Conservation (phyloP, 495 filamentous ascomycete genomes). For the Aspergillus affinis region DNA sequence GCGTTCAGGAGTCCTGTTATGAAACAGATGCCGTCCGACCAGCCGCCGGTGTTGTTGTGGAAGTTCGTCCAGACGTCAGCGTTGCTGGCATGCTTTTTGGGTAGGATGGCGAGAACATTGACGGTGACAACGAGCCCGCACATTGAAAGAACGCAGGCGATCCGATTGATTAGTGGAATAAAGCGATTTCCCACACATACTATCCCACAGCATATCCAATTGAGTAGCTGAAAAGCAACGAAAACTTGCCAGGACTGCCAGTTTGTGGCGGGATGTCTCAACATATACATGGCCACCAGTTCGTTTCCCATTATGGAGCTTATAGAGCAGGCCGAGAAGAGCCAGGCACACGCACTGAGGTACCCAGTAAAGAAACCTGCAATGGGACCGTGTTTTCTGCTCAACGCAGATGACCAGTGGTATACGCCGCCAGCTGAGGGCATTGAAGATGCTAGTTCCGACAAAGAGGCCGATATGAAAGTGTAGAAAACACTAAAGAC, state of each 20-base stretch:
- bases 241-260: constrained; percentile 74
- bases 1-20: constrained; percentile 81
- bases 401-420: constrained; percentile 79
- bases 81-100: constrained; percentile 54
- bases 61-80: constrained; percentile 63
- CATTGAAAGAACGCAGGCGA: constrained; percentile 69
- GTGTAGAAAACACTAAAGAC: constrained; percentile 20
- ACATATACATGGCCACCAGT: constrained; percentile 65
- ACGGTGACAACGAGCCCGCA: constrained; percentile 69
- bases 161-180: constrained; percentile 63
- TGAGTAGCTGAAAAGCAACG: constrained; percentile 63
- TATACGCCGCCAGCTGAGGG: constrained; percentile 80
- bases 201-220: constrained; percentile 62
- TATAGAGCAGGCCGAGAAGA: constrained; percentile 62
- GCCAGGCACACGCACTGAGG: constrained; percentile 81
- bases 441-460: constrained; percentile 67
- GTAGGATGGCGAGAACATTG: constrained; percentile 75
- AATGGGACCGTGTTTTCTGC: constrained; percentile 65
- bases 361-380: constrained; percentile 78
- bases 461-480: constrained; percentile 23
- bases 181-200: constrained; percentile 70
- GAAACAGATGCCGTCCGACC: constrained; percentile 71
- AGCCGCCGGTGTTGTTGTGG: constrained; percentile 68
- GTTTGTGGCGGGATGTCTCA: constrained; percentile 64
- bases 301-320: constrained; percentile 67